Percentiles rank a stretch among this genome's conserved stretches.
Evolutionary conservation across 495 filamentous ascomycete genomes (phyloP).

Genomic region (Hyaloscypha finlandica): DNA sequence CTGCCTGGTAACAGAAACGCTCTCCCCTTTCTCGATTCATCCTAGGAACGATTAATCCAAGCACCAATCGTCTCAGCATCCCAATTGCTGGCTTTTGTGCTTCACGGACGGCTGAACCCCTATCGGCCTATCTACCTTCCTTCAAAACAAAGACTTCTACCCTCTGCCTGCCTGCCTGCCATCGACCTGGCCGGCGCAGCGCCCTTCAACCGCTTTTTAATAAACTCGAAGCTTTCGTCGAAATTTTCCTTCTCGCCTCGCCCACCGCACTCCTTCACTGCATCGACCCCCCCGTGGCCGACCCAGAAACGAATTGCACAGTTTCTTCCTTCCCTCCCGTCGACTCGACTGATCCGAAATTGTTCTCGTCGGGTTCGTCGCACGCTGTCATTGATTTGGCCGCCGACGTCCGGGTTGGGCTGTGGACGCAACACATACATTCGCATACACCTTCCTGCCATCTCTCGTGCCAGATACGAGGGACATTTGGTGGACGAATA

Average conservation of each 20-base stretch:
- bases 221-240: constrained; percentile 22
- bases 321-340: constrained; percentile 1
- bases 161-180: constrained; percentile 10
- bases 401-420: constrained; percentile 9
- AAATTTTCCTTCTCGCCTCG: constrained; percentile 7
- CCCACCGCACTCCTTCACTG: constrained; percentile 11
- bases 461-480: constrained; percentile 32
- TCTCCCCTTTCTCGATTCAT: constrained; percentile 17
- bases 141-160: constrained; percentile 18
- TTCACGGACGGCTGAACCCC: constrained; percentile 33
- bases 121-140: constrained; percentile 28
- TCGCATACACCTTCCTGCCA: constrained; percentile 29
- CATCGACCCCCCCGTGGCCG: constrained; percentile 6
- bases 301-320: neutral
- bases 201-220: constrained; percentile 22
- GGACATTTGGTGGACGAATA: constrained; percentile 43
- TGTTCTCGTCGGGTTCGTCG: constrained; percentile 5
- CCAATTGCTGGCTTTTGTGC: constrained; percentile 19
- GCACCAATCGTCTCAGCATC: constrained; percentile 25
- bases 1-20: neutral
- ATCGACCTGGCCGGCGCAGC: constrained; percentile 20
- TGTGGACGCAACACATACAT: constrained; percentile 17
- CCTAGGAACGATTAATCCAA: constrained; percentile 29
- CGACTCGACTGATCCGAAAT: constrained; percentile 10
- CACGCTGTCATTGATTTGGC: constrained; percentile 5